Evolutionary conservation across 768 basidiomycete species (phyloP).

Genomic region (Hericium alpestre): DNA sequence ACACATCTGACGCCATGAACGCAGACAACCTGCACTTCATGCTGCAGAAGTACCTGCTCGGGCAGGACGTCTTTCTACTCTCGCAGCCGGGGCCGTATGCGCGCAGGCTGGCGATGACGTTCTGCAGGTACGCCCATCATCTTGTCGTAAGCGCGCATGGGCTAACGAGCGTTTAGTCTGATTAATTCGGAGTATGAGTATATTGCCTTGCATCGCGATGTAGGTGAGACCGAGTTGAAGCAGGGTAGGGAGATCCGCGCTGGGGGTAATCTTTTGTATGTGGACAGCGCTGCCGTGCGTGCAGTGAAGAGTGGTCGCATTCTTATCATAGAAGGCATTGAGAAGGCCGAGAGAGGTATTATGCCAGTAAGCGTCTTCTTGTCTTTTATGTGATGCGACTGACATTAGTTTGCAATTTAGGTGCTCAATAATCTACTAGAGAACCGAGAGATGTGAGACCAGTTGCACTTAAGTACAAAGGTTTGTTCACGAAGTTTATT

Average conservation of each 20-base stretch:
- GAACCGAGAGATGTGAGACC: constrained; percentile 54
- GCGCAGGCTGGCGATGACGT: constrained; percentile 48
- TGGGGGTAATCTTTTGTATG: constrained; percentile 55
- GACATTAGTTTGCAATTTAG: constrained; percentile 1
- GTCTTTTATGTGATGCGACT: background rate
- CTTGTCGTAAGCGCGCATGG: background rate
- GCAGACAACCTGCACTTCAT: constrained; percentile 52
- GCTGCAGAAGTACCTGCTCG: constrained; percentile 57
- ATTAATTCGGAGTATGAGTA: constrained; percentile 64
- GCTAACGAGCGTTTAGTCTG: constrained; percentile 25
- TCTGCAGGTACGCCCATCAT: constrained; percentile 37
- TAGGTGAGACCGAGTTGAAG: constrained; percentile 65
- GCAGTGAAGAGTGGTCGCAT: constrained; percentile 58
- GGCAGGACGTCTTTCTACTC: constrained; percentile 57
- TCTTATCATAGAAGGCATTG: constrained; percentile 58
- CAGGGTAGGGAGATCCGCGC: constrained; percentile 56
- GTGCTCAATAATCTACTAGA: constrained; percentile 58
- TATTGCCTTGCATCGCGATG: constrained; percentile 55
- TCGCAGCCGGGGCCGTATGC: constrained; percentile 63
- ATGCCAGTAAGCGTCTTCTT: constrained; percentile 41
- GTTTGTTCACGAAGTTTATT: background rate
- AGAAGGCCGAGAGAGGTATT: constrained; percentile 63
- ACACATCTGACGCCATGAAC: constrained; percentile 41
- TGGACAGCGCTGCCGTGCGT: constrained; percentile 56
- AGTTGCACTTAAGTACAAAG: too few species aligned